Conservation (phyloP, 1,139 yeast species). For the Saccharomycopsis hybrid region DNA sequence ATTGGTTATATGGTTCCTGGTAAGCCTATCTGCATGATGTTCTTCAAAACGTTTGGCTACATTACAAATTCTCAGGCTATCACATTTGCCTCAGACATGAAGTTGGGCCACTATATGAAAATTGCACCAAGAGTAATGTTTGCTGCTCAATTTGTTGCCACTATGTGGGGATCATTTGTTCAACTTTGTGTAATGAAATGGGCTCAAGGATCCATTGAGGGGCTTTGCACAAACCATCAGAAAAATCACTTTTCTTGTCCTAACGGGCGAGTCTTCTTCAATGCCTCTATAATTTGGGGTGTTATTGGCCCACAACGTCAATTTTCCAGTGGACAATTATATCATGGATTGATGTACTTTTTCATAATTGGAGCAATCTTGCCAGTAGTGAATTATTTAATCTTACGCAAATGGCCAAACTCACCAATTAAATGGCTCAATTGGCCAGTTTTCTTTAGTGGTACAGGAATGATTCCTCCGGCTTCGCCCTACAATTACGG, state of each 20-base stretch:
- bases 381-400: constrained; percentile 41
- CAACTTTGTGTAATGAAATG: constrained; percentile 43
- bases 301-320: constrained; percentile 52
- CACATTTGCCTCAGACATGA: constrained; percentile 50
- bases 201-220: constrained; percentile 38
- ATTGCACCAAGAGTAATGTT: constrained; percentile 57
- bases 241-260: constrained; percentile 44
- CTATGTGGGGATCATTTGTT: constrained; percentile 35
- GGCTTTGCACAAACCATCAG: constrained; percentile 44
- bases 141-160: constrained; percentile 44
- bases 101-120: constrained; percentile 57
- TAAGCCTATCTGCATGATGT: constrained; percentile 53
- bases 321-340: constrained; percentile 33
- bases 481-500: constrained; percentile 47
- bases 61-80: constrained; percentile 55
- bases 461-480: constrained; percentile 47
- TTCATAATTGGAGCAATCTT: constrained; percentile 41
- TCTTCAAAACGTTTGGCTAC: constrained; percentile 55
- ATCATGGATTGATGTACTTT: constrained; percentile 37
- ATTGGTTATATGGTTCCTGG: constrained; percentile 63
- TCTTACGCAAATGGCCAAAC: constrained; percentile 43
- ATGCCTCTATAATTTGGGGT: constrained; percentile 62
- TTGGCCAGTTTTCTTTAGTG: constrained; percentile 48
- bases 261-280: constrained; percentile 40
- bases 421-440: constrained; percentile 38